phyloP scores from a whole-genome alignment of 2,329 filamentous ascomycete genomes.

The Pyricularia sp. region DNA sequence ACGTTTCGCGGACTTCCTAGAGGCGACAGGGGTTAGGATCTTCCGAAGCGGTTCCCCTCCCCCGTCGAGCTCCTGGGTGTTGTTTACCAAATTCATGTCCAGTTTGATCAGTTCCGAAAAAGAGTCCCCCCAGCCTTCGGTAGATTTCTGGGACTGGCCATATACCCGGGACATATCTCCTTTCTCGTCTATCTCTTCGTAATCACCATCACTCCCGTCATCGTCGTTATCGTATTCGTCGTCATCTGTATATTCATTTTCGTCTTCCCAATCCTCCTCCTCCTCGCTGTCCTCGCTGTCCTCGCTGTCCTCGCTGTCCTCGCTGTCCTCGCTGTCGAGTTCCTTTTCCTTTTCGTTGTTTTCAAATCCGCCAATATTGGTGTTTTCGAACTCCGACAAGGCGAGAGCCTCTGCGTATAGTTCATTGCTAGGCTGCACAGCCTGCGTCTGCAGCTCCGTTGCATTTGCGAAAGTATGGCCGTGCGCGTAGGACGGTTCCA shows the following conservation, averaged over 20 bases:
- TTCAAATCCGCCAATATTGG: background rate
- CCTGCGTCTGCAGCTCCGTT: background rate
- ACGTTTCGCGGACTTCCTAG: background rate
- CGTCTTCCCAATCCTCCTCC: background rate
- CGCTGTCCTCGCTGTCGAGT: too few species aligned
- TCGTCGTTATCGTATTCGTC: background rate
- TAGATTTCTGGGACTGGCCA: background rate
- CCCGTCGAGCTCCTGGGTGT: background rate
- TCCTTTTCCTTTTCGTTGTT: too few species aligned
- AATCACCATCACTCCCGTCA: background rate
- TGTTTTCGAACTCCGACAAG: background rate
- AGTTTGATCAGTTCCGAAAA: background rate
- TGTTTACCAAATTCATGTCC: background rate
- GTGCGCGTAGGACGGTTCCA: background rate
- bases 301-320: too few species aligned
- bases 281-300: background rate
- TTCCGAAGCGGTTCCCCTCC: background rate
- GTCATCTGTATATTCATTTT: background rate
- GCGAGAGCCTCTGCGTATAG: background rate
- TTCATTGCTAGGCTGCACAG: background rate
- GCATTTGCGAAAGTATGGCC: background rate
- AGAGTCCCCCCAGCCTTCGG: background rate
- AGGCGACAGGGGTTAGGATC: background rate
- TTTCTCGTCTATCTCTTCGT: background rate
- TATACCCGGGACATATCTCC: background rate